Percentiles rank a stretch among this genome's conserved stretches.
Evolutionary conservation across 2,329 filamentous ascomycete species (phyloP).

Genomic region (Trematosphaeria pertusa): DNA sequence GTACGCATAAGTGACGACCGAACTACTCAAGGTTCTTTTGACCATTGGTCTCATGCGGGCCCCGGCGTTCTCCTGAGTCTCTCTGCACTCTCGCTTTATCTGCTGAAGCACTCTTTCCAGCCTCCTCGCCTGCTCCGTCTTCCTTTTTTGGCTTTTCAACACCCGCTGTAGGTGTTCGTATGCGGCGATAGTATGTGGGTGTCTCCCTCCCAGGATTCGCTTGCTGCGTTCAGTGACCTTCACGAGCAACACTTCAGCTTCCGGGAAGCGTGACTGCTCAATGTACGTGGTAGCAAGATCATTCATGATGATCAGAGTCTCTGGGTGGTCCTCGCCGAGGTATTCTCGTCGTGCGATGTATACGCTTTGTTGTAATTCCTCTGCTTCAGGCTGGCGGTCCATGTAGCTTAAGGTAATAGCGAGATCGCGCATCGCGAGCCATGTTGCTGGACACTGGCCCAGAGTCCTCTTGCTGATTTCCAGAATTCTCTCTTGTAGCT

Average conservation of each 20-base stretch:
- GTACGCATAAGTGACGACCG: conserved; percentile 13
- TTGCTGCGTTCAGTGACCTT: conserved; percentile 7
- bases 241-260: conserved; percentile 10
- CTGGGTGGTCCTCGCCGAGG: conserved; percentile 11
- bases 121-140: conserved; percentile 4
- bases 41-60: conserved; percentile 1
- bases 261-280: conserved; percentile 5
- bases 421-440: conserved; percentile 15
- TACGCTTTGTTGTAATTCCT: conserved; percentile 7
- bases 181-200: conserved; percentile 12
- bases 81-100: conserved; percentile 5
- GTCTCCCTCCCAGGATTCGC: conserved; percentile 11
- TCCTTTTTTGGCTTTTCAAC: conserved; percentile 8
- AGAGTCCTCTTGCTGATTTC: conserved; percentile 8
- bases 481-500: conserved; percentile 9
- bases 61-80: neutral
- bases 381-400: conserved; percentile 5
- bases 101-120: conserved; percentile 8
- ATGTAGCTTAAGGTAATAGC: conserved; percentile 10
- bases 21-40: conserved; percentile 7
- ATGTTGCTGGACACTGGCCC: conserved; percentile 9
- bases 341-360: conserved; percentile 4
- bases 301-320: conserved; percentile 14
- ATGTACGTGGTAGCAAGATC: conserved; percentile 14
- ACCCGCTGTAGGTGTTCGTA: conserved; percentile 7